These are phyloP conservation scores for Antrodiella citrinella DNA, from an alignment of 768 basidiomycete species.

Conservation along the genomic window DNA sequence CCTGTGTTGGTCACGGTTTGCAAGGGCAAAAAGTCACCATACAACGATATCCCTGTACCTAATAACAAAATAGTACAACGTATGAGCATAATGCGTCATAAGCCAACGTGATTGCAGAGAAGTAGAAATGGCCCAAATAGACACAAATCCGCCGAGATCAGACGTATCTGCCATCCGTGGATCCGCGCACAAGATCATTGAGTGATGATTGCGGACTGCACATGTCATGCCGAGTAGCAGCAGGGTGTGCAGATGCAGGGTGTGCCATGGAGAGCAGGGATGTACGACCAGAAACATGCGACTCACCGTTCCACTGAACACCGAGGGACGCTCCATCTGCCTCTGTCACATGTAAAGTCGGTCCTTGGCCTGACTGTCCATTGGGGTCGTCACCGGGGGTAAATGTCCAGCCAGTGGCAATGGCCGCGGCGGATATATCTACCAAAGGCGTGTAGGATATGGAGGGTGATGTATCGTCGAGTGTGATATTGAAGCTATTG, in stretches of 20 bases:
- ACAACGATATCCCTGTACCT: conserved; percentile 61
- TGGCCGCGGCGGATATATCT: conserved; percentile 40
- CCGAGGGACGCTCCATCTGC: conserved; percentile 46
- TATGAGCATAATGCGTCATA: too few species aligned
- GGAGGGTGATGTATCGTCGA: conserved; percentile 63
- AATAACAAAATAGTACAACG: not conserved
- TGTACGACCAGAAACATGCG: not conserved
- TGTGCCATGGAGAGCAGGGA: too few species aligned
- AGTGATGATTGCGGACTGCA: too few species aligned
- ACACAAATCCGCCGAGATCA: too few species aligned
- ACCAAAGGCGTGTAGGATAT: conserved; percentile 53
- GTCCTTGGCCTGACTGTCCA: conserved; percentile 29
- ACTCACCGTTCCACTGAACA: conserved; percentile 57
- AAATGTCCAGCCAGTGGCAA: conserved; percentile 59
- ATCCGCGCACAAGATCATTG: too few species aligned
- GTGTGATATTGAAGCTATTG: conserved; percentile 26
- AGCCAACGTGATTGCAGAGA: too few species aligned
- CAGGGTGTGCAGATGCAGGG: too few species aligned
- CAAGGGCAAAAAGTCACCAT: conserved; percentile 40
- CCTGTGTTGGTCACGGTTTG: conserved; percentile 19
- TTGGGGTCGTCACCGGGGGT: conserved; percentile 30
- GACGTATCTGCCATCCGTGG: too few species aligned
- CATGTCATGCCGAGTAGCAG: too few species aligned
- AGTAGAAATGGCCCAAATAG: too few species aligned
- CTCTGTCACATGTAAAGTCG: conserved; percentile 58